Base-by-base conservation (phyloP, 2,329 filamentous ascomycete species). In the Hypoxylon sp. region DNA sequence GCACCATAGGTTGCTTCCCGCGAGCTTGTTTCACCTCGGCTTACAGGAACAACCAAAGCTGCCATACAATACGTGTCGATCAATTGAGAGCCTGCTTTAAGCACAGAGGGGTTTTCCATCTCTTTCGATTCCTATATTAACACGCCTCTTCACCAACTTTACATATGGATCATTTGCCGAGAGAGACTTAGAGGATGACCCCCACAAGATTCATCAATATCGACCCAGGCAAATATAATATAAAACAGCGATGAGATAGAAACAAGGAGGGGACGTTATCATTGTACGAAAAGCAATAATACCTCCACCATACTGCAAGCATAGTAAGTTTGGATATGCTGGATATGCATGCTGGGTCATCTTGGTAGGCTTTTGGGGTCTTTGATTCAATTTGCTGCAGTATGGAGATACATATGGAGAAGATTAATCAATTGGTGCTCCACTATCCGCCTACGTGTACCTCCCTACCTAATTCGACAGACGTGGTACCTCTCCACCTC, bases 11-110 rank as follows among this genome's bases (percentile, higher is more conserved):
- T 52, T 64, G 59, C 63, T 52, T 66, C 61, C 43, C 65, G 41
- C 30, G 50, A 36, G 55, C 60, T 55, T 72, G 65, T 70, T 69
- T 69, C 73, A 71, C 70, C 57, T 73, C 64, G 68, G 72, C 65
- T 71, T 65, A 70, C 59, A 50, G 60, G 51, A 62, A 67, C 52
- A 63, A 55, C 60, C 45, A 52, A 55, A 51, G 51, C 62, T 32
- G 43, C 19, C 53, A 32, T 45, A 43, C 50, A 34, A 32, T 51
- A 56, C 56, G 48, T 55, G 38, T 61, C 46, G 57, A 60, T 63
- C 50, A 41, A 61, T 60, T 41, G 48, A 46, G 46, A 60, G 30
- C 10, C 57, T 36, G 56, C 59, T 46, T 43, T 50, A 58, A 63
- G 14, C 46, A 52, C 30, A 34, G 43, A 62, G 28, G 38, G 38